A percentile compares a stretch with the other conserved stretches of the same genome.
Conservation (phyloP, 106 monocot species). For the Agapanthus africanus region DNA sequence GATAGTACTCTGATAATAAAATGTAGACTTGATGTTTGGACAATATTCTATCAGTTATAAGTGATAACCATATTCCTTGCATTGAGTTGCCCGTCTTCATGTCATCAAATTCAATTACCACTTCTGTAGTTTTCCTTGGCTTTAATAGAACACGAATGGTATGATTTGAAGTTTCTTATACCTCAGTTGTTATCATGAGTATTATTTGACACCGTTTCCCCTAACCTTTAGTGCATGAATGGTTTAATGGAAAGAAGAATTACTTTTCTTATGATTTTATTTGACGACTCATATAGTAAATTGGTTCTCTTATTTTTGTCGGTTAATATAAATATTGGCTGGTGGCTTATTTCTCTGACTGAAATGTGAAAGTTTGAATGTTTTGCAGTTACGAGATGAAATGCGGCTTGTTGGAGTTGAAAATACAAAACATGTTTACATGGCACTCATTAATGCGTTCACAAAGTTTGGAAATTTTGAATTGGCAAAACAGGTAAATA, state of each 20-base stretch:
- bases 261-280: neutral
- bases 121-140: neutral
- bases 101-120: too few species aligned
- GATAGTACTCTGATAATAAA: too few species aligned
- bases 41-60: neutral
- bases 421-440: constrained; percentile 46
- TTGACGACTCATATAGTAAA: neutral
- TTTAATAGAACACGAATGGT: neutral
- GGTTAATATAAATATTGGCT: neutral
- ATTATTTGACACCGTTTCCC: neutral
- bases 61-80: too few species aligned
- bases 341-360: neutral
- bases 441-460: constrained; percentile 78
- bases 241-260: neutral
- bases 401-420: constrained; percentile 44
- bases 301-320: neutral
- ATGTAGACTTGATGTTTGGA: neutral
- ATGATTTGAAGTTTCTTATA: neutral
- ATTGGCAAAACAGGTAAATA: constrained; percentile 75
- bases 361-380: constrained; percentile 10
- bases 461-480: constrained; percentile 75
- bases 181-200: neutral
- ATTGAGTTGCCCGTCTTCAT: too few species aligned
- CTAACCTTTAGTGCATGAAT: neutral
- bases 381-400: constrained; percentile 56